These are phyloP conservation scores for Mycena belliarum DNA, from an alignment of 768 basidiomycete genomes.

Conservation along the genomic window DNA sequence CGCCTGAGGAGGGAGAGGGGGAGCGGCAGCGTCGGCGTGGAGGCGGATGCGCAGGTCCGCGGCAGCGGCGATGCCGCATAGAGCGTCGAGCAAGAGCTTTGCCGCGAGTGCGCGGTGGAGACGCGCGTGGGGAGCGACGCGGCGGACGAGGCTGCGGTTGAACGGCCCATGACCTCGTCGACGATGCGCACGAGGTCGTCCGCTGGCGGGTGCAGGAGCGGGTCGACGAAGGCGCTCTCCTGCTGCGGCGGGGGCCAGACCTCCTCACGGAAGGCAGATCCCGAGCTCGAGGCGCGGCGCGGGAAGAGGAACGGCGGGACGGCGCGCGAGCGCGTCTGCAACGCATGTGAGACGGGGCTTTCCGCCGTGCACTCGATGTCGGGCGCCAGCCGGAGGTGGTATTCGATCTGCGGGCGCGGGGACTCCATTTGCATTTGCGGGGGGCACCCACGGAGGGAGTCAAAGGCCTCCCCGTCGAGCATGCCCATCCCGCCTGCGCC, in stretches of 20 bases:
- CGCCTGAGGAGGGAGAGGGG: background rate
- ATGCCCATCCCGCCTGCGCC: conserved; percentile 15
- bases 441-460: background rate
- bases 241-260: conserved; percentile 20
- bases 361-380: background rate
- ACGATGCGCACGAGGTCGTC: conserved; percentile 15
- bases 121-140: background rate
- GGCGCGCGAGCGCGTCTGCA: background rate
- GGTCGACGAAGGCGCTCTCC: conserved; percentile 20
- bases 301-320: conserved; percentile 18
- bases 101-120: background rate
- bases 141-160: background rate
- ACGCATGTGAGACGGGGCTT: background rate
- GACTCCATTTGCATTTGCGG: background rate
- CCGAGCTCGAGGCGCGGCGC: conserved; percentile 9
- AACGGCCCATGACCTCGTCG: conserved; percentile 14
- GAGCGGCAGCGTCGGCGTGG: background rate
- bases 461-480: conserved; percentile 17
- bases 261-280: conserved; percentile 21
- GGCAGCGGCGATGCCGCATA: background rate
- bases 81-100: conserved; percentile 5
- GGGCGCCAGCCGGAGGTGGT: background rate
- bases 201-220: background rate
- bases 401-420: background rate
- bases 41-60: conserved; percentile 1